Base-by-base conservation (phyloP, 1,284 basidiomycete genomes). In the Apiotrichum porosum region DNA sequence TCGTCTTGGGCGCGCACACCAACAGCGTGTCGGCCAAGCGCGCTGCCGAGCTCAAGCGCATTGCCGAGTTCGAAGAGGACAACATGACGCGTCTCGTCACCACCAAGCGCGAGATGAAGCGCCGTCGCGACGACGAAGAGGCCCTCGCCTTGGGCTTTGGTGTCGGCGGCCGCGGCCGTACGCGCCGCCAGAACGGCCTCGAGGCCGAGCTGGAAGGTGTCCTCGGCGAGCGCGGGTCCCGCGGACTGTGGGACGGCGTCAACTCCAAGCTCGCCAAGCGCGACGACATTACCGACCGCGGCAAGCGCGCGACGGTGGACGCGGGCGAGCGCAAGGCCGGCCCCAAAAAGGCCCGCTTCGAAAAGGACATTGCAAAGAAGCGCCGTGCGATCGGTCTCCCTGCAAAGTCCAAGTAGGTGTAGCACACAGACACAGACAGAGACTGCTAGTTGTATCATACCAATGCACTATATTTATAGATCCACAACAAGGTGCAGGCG, bases 1-100 rank as follows among this genome's bases (percentile, higher is more conserved):
- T 68, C 5, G 47, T 61, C 26, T 37, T 51, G 22, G 54, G 57
- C 21, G 84, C 86, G 9, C 77, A 78, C 24, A 62, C 69, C 43
- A 73, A 72, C 51, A 64, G 63, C n/a, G 47, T 57, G 9, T 66
- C 63, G 4, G 61, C 64, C 17, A 72, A 72, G 43, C 43, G 81
- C 76, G 52, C 83, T 78, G 32, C 77, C 77, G 45, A 76, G 81
- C 78, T 97, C 52, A 81, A 84, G 59, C 81, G 85, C 13, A 84
- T 97, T 76, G 82, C 82, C 44, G 86, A 90, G 57, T 98, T 89
- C 72, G 94, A 98, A 74, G 94, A 97, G 72, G 88, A 90, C 46
- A 94, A 97, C 72, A 92, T 97, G 76, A 91, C 87, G 23, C 83
- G 94, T 47, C 71, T 97, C 47, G 81, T 94, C 52, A 86, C 92